Evolutionary conservation across 2,329 filamentous ascomycete genomes (phyloP).

Genomic region (Aspergillus fumigatiaffinis): DNA sequence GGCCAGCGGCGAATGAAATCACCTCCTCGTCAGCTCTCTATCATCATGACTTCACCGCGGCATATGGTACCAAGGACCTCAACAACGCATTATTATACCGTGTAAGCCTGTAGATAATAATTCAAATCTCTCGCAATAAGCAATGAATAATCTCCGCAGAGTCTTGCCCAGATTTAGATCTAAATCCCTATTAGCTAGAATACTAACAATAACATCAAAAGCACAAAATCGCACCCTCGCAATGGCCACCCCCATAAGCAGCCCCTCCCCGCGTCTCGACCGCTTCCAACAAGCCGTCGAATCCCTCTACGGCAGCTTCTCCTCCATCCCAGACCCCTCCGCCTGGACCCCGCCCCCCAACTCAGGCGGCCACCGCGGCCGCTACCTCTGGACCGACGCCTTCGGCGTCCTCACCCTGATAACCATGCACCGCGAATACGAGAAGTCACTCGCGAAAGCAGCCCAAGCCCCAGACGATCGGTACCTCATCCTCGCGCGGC

Average conservation of each 20-base stretch:
- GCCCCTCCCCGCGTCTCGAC: slow-evolving; percentile 21
- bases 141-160: not conserved
- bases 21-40: slow-evolving; percentile 12
- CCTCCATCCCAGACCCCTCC: slow-evolving; percentile 24
- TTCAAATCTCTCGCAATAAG: not conserved
- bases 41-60: slow-evolving; percentile 32
- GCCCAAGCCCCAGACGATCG: slow-evolving; percentile 19
- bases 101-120: no score
- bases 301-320: slow-evolving; percentile 38
- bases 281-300: slow-evolving; percentile 37
- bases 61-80: not conserved
- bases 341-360: slow-evolving; percentile 49
- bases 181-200: not conserved
- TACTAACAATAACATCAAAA: not conserved
- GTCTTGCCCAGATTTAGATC: not conserved
- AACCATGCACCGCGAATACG: slow-evolving; percentile 47
- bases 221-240: not conserved
- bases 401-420: slow-evolving; percentile 59
- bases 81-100: not conserved
- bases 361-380: slow-evolving; percentile 53
- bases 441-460: slow-evolving; percentile 5
- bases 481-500: slow-evolving; percentile 49
- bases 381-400: slow-evolving; percentile 60
- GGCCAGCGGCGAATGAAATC: slow-evolving; percentile 16
- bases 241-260: slow-evolving; percentile 10